phyloP scores from a whole-genome alignment of 805 yeast species.

The Candida khao-thaluensis region DNA sequence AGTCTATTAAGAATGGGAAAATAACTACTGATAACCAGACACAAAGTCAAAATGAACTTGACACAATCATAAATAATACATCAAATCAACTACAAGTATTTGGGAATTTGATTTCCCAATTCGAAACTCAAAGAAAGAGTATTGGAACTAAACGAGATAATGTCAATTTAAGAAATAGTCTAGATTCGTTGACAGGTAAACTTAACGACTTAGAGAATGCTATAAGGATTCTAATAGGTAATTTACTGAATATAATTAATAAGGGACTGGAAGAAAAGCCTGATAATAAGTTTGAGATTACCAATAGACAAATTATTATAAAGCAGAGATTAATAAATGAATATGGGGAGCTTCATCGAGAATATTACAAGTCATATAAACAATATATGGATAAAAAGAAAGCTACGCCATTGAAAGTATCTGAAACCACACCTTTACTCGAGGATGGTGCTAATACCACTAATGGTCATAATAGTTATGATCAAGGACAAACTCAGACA shows the following conservation, averaged over 20 bases:
- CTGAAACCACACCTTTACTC: slow-evolving; percentile 44
- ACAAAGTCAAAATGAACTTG: slow-evolving; percentile 26
- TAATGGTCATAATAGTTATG: background rate
- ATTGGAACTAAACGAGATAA: slow-evolving; percentile 56
- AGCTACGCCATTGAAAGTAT: slow-evolving; percentile 21
- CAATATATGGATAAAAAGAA: slow-evolving; percentile 52
- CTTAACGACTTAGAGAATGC: slow-evolving; percentile 30
- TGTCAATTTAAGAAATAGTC: slow-evolving; percentile 27
- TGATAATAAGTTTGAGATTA: slow-evolving; percentile 24
- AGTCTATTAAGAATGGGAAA: slow-evolving; percentile 11
- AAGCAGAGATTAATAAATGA: slow-evolving; percentile 57
- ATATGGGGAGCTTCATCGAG: slow-evolving; percentile 48
- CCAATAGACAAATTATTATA: slow-evolving; percentile 42
- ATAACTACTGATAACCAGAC: slow-evolving; percentile 5
- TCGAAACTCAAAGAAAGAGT: slow-evolving; percentile 48
- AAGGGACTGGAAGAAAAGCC: slow-evolving; percentile 23
- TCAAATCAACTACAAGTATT: slow-evolving; percentile 45
- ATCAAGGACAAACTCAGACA: slow-evolving; percentile 23
- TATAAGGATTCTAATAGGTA: slow-evolving; percentile 29
- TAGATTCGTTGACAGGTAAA: slow-evolving; percentile 36
- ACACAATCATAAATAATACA: slow-evolving; percentile 32
- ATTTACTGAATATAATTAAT: slow-evolving; percentile 27
- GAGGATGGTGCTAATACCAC: slow-evolving; percentile 11
- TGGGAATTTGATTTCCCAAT: slow-evolving; percentile 48
- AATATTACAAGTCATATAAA: slow-evolving; percentile 12